Evolutionary conservation across 257 asterid genomes (phyloP), one percentile per base, ranked within the genome.

Genomic region (Ilex aquifolium): DNA sequence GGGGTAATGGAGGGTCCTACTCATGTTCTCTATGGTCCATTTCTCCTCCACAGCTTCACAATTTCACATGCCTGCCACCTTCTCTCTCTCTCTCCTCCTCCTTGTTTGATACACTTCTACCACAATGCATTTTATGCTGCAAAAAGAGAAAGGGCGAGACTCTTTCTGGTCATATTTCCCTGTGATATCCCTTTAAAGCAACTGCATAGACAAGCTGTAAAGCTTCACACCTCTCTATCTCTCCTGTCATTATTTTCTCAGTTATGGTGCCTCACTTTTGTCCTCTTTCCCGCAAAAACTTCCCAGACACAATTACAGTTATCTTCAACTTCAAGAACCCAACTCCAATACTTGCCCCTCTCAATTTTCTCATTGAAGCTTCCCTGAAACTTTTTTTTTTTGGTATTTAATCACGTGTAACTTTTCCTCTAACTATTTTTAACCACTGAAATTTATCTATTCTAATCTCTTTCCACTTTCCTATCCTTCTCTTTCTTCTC

Each of bases 151-250:
- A 65, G 67, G 67, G 10, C 15, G 64, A 42, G 61, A 39, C 61
- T 65, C 55, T 65, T 21, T 21, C 60, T 44, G n/a, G 61, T 59
- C 68, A 30, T 61, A 56, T 62, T 48, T 61, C 27, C 69, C 44
- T 27, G 65, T 48, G 63, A 21, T 21, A 61, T 61, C 72, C 65
- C 65, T 58, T 67, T 67, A 57, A 67, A 72, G 73, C 65, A 42
- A 62, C 56, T 21, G 29, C 65, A 30, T 55, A 61, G 48, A 64
- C 62, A 61, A 72, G 73, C 77, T 72, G 73, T 63, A 72, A 72
- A 72, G 77, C 73, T 72, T 62, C 65, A 30, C 53, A 39, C 63
- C 65, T 50, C 65, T 50, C 27, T 21, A 21, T 21, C 46, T 56
- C 65, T 69, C 52, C 6, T 46, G 32, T 49, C 65, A 61, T 68